Base-by-base conservation (phyloP, 1,139 yeast genomes). In the Saccharomyces hybrid region DNA sequence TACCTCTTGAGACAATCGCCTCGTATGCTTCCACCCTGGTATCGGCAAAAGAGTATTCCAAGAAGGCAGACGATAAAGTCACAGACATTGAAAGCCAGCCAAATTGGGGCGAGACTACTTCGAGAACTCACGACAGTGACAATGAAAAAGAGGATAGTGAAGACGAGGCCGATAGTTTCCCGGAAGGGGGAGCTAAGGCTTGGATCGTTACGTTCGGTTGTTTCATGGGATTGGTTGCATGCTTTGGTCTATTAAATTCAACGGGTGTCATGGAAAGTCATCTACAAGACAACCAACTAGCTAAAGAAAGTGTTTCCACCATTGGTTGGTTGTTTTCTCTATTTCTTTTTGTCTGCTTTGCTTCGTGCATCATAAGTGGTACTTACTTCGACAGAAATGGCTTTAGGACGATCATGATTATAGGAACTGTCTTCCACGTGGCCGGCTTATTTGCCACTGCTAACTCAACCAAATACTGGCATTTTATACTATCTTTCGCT, bases 261-360 rank as follows among this genome's bases (percentile, higher is more conserved):
- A 69, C 80, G 32, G 88, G 88, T 54, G 88, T 84, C 1, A 76
- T 83, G 49, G 85, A 83, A 67, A 78, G 84, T 1, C 82, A 82
- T 59, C 75, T 84, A 7, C 73, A 79, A 28, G 66, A 69, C 3
- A 77, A 84, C 64, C 86, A 82, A 62, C 71, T 84, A 51, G 68
- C 73, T 2, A 58, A 72, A 38, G 74, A 74, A 7, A 68, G 75
- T 11, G 71, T 81, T 2, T 75, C 84, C 1, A 73, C 78, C 12
- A 77, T 82, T 2, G 81, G 87, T 5, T 84, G 90, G 91, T 78
- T 85, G 47, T 83, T 84, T 65, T 81, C 89, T 1, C 65, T 84
- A 24, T 80, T 77, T 64, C 66, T 82, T 34, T 84, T 84, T 50
- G 70, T 83, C 16, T 72, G 78, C 61, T 83, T 80, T 68, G 73